Base-by-base conservation (phyloP, 805 yeast genomes). In the Candida arabinofermentans region DNA sequence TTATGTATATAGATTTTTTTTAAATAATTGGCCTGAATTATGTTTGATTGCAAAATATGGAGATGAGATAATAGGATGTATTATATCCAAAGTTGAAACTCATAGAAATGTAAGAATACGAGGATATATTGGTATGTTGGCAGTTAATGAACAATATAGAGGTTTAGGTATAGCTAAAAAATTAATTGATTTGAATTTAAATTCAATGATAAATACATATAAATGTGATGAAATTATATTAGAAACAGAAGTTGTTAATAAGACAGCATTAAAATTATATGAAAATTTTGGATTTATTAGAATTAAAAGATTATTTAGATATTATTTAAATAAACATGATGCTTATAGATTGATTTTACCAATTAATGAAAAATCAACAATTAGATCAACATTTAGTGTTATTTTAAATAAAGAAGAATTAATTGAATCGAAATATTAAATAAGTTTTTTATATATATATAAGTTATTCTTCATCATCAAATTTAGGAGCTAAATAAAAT, bases 121-220 rank as follows among this genome's bases (percentile, higher is more conserved):
- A 46, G 99, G 99, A 0, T 93, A 93, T 57, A 90, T 93, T 23
- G 99, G 97, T 2, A 93, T 93, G 99, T 66, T 93, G 41, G 96
- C 95, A 0, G 95, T 91, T 10, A 81, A 81, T 38, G 78, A 79
- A 29, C 58, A 64, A 13, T 81, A 72, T 58, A 69, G 99, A 41
- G 90, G 95, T 3, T 68, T 66, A 34, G 96, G 96, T 1, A 83
- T 90, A 36, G 97, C 97, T 3, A 82, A 82, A 50, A 66, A 67
- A 35, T 70, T 93, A 37, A 89, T 89, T 14, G 69, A 71, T 36
- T 54, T 69, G 42, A 77, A 84, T 5, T 72, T 91, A 4, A 74
- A 75, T 13, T 72, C 72, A 29, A 85, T 93, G 90, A 71, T 72
- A 6, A 54, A 62, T n/a, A 57, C 65, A 37, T 72, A 73, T 44